Conservation (phyloP, 345 rosid species). For the Populus deltoides region DNA sequence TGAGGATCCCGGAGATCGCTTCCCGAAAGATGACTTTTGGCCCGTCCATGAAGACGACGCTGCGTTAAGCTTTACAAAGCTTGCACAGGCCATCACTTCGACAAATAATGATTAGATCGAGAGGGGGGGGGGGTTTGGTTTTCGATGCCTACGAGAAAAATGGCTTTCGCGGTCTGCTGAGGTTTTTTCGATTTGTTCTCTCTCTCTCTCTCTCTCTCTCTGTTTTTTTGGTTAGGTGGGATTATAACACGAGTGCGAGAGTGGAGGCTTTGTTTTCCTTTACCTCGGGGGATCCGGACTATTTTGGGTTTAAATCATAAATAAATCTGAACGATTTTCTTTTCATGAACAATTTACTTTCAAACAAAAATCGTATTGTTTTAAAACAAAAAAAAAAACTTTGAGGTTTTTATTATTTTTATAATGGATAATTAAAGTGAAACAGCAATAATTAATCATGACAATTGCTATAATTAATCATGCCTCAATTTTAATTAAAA, state of each 20-base stretch:
- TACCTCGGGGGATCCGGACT: slow-evolving; percentile 47
- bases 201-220: background rate
- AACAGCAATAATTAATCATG: no score
- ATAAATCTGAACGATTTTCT: no score
- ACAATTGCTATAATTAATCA: no score
- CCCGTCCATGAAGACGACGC: slow-evolving; percentile 73
- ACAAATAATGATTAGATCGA: background rate
- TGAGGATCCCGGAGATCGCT: slow-evolving; percentile 23
- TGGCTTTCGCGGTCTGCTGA: background rate
- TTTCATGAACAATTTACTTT: no score
- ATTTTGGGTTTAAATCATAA: background rate
- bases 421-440: no score
- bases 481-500: no score
- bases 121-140: background rate
- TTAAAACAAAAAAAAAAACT: no score
- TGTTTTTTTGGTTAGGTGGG: background rate
- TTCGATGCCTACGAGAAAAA: background rate
- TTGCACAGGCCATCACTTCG: slow-evolving; percentile 65
- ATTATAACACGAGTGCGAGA: background rate
- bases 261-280: slow-evolving; percentile 10
- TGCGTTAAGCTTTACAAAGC: slow-evolving; percentile 61
- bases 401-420: no score
- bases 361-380: no score
- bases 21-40: slow-evolving; percentile 46
- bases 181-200: background rate